Evolutionary conservation across 2,329 filamentous ascomycete species (phyloP), one percentile per base, ranked within the genome.

Genomic region (Pseudocercospora fijiensis): DNA sequence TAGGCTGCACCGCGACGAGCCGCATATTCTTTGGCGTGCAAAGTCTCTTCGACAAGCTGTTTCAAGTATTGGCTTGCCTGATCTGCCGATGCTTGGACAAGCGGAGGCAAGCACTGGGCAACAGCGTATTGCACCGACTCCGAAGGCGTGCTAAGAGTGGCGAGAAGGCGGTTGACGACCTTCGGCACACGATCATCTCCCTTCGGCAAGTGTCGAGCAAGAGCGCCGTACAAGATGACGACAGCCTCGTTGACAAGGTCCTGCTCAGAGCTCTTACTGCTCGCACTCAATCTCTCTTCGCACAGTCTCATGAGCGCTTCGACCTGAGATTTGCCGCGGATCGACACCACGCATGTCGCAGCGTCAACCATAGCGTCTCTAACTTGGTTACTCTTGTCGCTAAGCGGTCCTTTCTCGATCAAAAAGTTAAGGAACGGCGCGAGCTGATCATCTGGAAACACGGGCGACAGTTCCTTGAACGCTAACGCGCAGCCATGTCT

Each of bases 41-140:
- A 81, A n/a, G 98, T 83, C 60, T 90, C 88, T 49, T 96, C 89
- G 66, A 95, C 82, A 73, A 97, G 84, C 69, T 91, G 84, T 62
- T 92, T 85, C 60, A 96, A 86, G 75, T 97, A 98, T 56, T 88
- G 86, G 33, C 88, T 85, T 2, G 90, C 88, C 73, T 94, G 90
- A 65, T 93, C 87, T 28, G 85, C 86, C 53, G 90, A 94, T 2
- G 91, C 89, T 63, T 87, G 88, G 30, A 99, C 87, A n/a, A 99
- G 83, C 1, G 95, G 93, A 13, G 95, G 94, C 22, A 99, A 82
- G 72, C 95, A 99, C 73, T 95, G 91, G 3, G 96, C 92, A 63
- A 98, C 93, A 53, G 95, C 95, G 75, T 95, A 97, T 77, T 99
- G 95, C 1, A 99, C 95, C 16, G 91, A 93, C 77, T 99, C 95